Conservation (phyloP, 805 yeast genomes). For the Metschnikowia picachoensis region DNA sequence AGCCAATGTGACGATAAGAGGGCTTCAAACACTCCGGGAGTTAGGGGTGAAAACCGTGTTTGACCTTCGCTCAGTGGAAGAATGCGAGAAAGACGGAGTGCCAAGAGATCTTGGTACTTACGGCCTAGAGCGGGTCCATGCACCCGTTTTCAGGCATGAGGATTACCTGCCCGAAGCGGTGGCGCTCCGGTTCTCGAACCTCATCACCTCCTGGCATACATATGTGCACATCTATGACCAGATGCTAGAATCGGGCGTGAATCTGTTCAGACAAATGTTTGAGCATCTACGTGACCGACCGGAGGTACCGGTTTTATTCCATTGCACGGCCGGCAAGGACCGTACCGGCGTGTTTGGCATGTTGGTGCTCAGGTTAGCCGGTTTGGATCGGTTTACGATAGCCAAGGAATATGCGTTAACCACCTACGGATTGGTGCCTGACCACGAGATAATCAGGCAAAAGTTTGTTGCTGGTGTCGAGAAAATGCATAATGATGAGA, state of each 20-base stretch:
- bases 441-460: conserved; percentile 35
- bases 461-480: conserved; percentile 32
- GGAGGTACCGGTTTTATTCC: conserved; percentile 48
- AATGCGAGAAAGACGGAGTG: conserved; percentile 45
- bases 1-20: conserved; percentile 47
- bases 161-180: conserved; percentile 65
- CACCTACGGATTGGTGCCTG: conserved; percentile 55
- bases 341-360: conserved; percentile 75
- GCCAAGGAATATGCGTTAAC: conserved; percentile 79
- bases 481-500: conserved; percentile 27
- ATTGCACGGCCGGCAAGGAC: conserved; percentile 86
- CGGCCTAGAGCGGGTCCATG: conserved; percentile 47
- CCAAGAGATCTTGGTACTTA: conserved; percentile 33
- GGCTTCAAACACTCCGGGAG: conserved; percentile 36
- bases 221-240: conserved; percentile 61
- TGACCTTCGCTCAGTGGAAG: conserved; percentile 65
- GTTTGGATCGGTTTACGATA: conserved; percentile 61
- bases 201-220: conserved; percentile 58
- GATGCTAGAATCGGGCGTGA: conserved; percentile 48
- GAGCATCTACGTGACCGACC: conserved; percentile 52
- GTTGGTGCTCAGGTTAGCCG: conserved; percentile 58
- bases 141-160: conserved; percentile 52
- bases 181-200: conserved; percentile 50
- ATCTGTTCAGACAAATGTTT: conserved; percentile 49
- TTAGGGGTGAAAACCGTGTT: conserved; percentile 54